Evolutionary conservation across 1,284 basidiomycete genomes (phyloP), one percentile per base, ranked within the genome.

Genomic region (Pseudozyma flocculosa): DNA sequence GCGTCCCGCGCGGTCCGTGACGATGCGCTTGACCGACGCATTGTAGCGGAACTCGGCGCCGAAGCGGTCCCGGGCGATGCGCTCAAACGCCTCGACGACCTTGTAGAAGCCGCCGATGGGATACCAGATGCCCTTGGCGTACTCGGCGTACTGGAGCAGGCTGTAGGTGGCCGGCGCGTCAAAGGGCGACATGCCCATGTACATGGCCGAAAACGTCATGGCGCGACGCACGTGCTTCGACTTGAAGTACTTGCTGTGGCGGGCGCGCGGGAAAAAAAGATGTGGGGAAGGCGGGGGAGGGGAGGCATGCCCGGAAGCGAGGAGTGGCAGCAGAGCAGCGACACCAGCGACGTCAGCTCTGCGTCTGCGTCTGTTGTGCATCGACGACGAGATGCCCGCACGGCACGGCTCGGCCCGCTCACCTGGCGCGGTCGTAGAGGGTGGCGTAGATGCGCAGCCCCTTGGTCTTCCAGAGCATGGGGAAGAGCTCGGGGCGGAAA

Each of bases 101-200:
- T 72, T 75, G 53, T 82, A 80, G 62, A 83, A 83, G 3, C 83
- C 83, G 17, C 82, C 83, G 36, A 78, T 73, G 1, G 83, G 83
- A 63, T 84, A 84, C 78, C 81, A 82, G 48, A 84, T 82, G 2
- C 82, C 82, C 60, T 73, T 71, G 38, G 81, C 80, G 11, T 82
- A 79, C 68, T 83, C 82, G n/a, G 82, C 81, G 72, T 83, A 83
- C 68, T 83, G 82, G 14, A 83, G 72, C 13, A 83, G 70, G 11
- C 79, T 79, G 67, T 83, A 83, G 18, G 82, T 83, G 7, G 81
- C 83, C 0, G 82, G 83, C 0, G 82, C 80, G 37, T 83, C 80
- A 59, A 82, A 83, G 10, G 83, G 83, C 10, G 80, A 81, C 78
- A 81, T 82, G 23, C 81, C 80, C 68, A 70, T 80, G 63, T 65